Evolutionary conservation across 2,329 filamentous ascomycete genomes (phyloP), one percentile per base, ranked within the genome.

Genomic region (Coleophoma crateriformis): DNA sequence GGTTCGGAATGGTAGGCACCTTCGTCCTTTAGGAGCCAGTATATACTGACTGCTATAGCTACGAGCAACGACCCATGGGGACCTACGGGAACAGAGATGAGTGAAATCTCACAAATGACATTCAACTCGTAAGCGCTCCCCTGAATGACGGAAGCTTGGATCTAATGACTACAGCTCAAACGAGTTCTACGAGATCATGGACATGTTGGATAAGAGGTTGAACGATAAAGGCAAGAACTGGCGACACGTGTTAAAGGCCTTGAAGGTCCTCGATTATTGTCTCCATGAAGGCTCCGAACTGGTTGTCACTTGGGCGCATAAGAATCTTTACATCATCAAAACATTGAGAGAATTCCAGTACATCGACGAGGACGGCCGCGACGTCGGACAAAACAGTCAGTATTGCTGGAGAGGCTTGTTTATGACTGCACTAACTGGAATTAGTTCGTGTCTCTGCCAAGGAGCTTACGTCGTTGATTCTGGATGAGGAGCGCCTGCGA

Each of bases 211-310:
- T 72, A 97, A 97, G 76, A 87, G 94, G 59, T 75, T 99, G 64
- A 99, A 99, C 64, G 94, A 99, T 71, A 97, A 99, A 71, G 94
- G 94, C 65, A 99, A 97, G 78, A 99, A 99, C 68, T 99, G 94
- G 94, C 85, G 94, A 62, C 94, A 99, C 68, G 94, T 99, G 12
- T 75, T 99, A 52, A 99, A 99, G 72, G 95, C 94, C 39, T 77
- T 99, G 59, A 99, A 99, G 69, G 94, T 99, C 47, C 79, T 97
- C 50, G 94, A 99, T 70, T 99, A 99, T 71, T 96, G 91, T 71
- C 77, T 99, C 50, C 94, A 99, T 67, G 94, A 99, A 68, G 94
- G 94, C 44, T 96, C 91, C 1, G 94, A 97, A 71, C 75, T 96
- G 56, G 90, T 96, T 33, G 94, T 99, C 46, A 96, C 92, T 4